phyloP scores from a whole-genome alignment of 176 grass and related monocot species.

The Poa pratensis region DNA sequence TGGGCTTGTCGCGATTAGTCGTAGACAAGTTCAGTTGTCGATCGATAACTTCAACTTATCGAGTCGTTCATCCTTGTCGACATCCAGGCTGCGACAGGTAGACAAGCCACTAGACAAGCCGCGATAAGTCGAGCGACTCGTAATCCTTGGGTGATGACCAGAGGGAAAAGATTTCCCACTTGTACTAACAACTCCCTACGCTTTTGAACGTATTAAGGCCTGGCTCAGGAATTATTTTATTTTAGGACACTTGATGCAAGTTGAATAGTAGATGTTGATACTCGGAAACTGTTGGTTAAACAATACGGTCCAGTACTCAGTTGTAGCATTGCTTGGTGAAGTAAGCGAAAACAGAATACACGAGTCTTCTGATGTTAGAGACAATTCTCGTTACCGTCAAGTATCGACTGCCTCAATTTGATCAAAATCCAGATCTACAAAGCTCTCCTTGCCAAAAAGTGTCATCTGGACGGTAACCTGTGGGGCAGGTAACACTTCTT shows the following conservation, averaged over 20 bases:
- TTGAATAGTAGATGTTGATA: slow-evolving; percentile 13
- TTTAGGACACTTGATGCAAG: slow-evolving; percentile 11
- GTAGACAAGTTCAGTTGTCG: no score
- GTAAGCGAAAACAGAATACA: slow-evolving; percentile 1
- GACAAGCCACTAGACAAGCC: no score
- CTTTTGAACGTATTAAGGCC: not conserved
- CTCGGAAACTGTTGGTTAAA: not conserved
- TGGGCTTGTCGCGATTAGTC: no score
- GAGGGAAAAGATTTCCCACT: not conserved
- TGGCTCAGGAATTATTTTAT: not conserved
- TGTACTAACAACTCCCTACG: slow-evolving; percentile 1
- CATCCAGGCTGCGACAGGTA: no score
- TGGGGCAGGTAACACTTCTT: slow-evolving; percentile 24
- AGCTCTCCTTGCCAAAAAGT: slow-evolving; percentile 90
- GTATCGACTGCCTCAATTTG: slow-evolving; percentile 64
- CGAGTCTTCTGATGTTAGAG: slow-evolving; percentile 15
- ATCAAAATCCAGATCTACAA: slow-evolving; percentile 84
- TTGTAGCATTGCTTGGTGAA: not conserved
- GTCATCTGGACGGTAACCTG: slow-evolving; percentile 69
- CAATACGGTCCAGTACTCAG: not conserved
- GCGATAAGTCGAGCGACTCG: no score
- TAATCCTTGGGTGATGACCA: not conserved
- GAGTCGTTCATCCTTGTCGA: no score
- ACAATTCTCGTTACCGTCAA: slow-evolving; percentile 26
- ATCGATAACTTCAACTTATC: no score